Percentiles rank a stretch among this genome's conserved stretches.
Conservation (phyloP, 768 basidiomycete species). For the Omphalotus guepiniiformis region DNA sequence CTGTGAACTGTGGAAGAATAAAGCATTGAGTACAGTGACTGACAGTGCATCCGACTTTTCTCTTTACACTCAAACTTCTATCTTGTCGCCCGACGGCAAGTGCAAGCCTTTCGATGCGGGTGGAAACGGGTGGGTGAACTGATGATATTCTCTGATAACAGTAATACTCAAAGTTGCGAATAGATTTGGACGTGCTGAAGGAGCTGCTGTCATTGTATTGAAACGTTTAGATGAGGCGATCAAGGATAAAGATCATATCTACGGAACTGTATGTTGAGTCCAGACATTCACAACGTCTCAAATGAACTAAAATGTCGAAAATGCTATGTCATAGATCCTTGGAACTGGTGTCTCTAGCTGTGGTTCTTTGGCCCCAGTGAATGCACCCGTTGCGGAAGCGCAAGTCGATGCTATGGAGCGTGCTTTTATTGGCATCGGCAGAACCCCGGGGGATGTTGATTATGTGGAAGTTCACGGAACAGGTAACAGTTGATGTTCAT, state of each 20-base stretch:
- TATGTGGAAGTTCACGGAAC: constrained; percentile 50
- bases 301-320: no score
- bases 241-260: constrained; percentile 34
- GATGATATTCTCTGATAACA: neutral
- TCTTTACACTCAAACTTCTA: constrained; percentile 32
- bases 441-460: constrained; percentile 36
- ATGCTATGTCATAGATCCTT: constrained; percentile 27
- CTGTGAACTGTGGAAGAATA: neutral
- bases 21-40: no score
- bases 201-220: constrained; percentile 32
- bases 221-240: constrained; percentile 36
- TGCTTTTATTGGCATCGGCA: constrained; percentile 28
- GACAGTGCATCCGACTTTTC: constrained; percentile 19
- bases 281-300: constrained; percentile 12
- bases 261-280: constrained; percentile 29
- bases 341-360: constrained; percentile 34
- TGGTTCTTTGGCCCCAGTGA: constrained; percentile 32
- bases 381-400: constrained; percentile 32
- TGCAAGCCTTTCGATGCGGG: constrained; percentile 32
- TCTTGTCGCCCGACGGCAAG: constrained; percentile 32
- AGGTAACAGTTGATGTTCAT: constrained; percentile 19
- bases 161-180: neutral
- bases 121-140: constrained; percentile 25
- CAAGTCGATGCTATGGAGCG: constrained; percentile 33
- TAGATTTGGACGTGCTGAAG: constrained; percentile 38